Percentiles rank a stretch among this genome's conserved stretches.
Conservation (phyloP, 352 stramenopile genomes). For the Phytophthora constricta region DNA sequence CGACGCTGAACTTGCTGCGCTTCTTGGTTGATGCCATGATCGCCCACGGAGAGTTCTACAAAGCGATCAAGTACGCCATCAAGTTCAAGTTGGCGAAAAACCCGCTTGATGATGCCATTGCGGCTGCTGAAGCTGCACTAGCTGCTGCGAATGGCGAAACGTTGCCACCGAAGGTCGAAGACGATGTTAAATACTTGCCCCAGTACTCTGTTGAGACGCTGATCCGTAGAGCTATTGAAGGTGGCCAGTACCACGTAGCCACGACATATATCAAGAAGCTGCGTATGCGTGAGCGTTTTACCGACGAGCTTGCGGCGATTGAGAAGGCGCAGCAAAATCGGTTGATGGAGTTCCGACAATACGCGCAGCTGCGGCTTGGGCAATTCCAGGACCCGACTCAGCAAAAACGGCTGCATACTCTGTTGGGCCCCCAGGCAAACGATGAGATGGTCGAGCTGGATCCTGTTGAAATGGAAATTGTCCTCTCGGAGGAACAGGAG, state of each 20-base stretch:
- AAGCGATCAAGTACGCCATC: conserved; percentile 89
- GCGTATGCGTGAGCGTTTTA: conserved; percentile 68
- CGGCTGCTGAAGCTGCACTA: conserved; percentile 33
- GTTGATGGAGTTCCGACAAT: conserved; percentile 68
- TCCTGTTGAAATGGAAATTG: conserved; percentile 51
- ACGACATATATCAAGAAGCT: conserved; percentile 84
- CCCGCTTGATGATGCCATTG: conserved; percentile 38
- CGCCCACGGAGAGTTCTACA: conserved; percentile 81
- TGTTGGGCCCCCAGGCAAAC: conserved; percentile 50
- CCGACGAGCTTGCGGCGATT: conserved; percentile 64
- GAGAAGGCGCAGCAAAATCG: conserved; percentile 55
- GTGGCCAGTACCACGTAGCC: conserved; percentile 78
- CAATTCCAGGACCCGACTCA: conserved; percentile 54
- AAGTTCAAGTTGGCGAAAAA: conserved; percentile 75
- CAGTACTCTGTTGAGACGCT: conserved; percentile 60
- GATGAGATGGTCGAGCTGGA: conserved; percentile 65
- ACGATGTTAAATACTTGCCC: conserved; percentile 34
- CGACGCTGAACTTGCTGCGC: conserved; percentile 47
- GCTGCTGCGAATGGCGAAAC: conserved; percentile 33
- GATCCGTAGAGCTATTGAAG: conserved; percentile 65
- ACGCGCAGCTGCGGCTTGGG: conserved; percentile 49
- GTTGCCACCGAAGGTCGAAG: conserved; percentile 19
- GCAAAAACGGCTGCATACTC: conserved; percentile 45
- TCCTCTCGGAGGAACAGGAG: conserved; percentile 67
- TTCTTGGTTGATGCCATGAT: conserved; percentile 76